Conservation (phyloP, 768 basidiomycete genomes). For the Russula dissimulans region DNA sequence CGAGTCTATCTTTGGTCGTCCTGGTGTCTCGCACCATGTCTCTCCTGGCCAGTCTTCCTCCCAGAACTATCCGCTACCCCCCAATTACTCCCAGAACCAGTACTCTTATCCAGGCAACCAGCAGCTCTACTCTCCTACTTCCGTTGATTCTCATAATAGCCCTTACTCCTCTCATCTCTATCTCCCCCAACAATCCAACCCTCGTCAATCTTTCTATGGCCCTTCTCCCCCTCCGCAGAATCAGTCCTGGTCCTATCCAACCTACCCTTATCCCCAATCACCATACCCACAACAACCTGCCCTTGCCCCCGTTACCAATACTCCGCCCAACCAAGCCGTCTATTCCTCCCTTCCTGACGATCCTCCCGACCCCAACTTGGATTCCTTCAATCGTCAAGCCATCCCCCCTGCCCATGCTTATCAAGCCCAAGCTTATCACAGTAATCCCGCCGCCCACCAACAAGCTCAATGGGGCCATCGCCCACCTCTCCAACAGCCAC, state of each 20-base stretch:
- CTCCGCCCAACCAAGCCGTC: constrained; percentile 38
- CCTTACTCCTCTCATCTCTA: constrained; percentile 29
- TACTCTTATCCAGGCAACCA: constrained; percentile 34
- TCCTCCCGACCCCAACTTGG: constrained; percentile 38
- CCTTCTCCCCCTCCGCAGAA: constrained; percentile 22
- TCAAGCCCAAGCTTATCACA: constrained; percentile 62
- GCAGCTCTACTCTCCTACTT: constrained; percentile 24
- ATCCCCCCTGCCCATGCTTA: constrained; percentile 75
- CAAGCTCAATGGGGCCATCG: constrained; percentile 18
- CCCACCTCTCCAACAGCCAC: constrained; percentile 23
- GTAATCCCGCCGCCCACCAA: constrained; percentile 30
- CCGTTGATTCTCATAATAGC: constrained; percentile 39
- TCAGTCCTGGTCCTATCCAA: constrained; percentile 20
- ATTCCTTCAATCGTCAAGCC: constrained; percentile 38
- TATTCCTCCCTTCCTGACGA: constrained; percentile 41
- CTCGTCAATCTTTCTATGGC: constrained; percentile 36
- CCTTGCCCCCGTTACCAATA: constrained; percentile 41
- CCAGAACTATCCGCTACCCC: constrained; percentile 16
- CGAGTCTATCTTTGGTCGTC: constrained; percentile 81
- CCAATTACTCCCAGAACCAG: constrained; percentile 22
- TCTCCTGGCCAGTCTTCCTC: constrained; percentile 19
- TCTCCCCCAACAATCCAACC: constrained; percentile 21
- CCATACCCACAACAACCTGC: constrained; percentile 29
- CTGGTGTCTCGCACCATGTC: constrained; percentile 46
- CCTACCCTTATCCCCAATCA: constrained; percentile 27